Base-by-base conservation (phyloP, 371 early-diverging fungal genomes). In the Capillidium rhysosporum region DNA sequence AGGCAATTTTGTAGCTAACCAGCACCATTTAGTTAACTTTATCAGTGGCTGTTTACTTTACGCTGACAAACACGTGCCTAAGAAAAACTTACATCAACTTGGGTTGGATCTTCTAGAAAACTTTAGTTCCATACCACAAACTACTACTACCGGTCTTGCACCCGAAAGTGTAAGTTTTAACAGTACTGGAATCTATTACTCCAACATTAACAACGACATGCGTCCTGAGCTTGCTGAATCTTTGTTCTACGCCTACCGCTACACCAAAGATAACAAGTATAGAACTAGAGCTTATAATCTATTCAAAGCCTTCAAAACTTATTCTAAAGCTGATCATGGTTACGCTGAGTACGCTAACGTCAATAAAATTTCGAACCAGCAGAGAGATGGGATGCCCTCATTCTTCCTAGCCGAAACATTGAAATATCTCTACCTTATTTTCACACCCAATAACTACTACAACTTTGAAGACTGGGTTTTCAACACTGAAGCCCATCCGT, bases 361-460 rank as follows among this genome's bases (percentile, higher is more conserved):
- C 8, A 52, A 34, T 14, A 24, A 38, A 10, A 2, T 3, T 1
- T 9, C 18, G 21, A 52, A 52, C n/a, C 2, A 7, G 3, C 61
- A 56, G 23, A 66, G 69, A 24, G 77, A 85, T 69, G 70, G 78
- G 58, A 93, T 95, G 92, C 92, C 91, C 57, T 88, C 87, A 57
- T 95, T 92, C 64, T 73, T 88, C 40, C 61, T 93, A 12, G 85
- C 88, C 52, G 93, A 95, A 65, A 89, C 93, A 0, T 65, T 92
- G 45, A 95, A 95, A 59, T 95, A 95, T 58, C 69, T 95, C n/a
- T 92, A 82, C 56, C 62, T 95, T 20, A 67, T 92, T 23, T 89
- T 89, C 69, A 90, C 90, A 44, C 48, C 55, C 9, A 66, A 72
- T 23, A 23, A 68, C 66, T 60, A 51, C 16, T 3, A 40, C 20